These are phyloP conservation scores for Erysiphe pulchra DNA, from an alignment of 2,329 filamentous ascomycete genomes.

Conservation along the genomic window DNA sequence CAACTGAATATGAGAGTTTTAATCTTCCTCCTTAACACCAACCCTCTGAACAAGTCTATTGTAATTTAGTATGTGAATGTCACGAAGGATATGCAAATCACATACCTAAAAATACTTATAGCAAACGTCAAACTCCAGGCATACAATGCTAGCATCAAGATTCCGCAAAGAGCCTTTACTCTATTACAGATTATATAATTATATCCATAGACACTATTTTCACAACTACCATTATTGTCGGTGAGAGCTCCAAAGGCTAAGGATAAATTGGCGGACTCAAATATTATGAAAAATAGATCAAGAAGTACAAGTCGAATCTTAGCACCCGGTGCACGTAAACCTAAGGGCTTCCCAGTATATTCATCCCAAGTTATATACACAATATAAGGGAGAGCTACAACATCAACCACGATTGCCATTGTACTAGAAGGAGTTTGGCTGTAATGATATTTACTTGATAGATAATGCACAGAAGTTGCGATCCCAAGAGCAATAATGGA, in stretches of 20 bases:
- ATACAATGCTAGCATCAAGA: slow-evolving; percentile 57
- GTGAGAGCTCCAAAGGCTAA: slow-evolving; percentile 67
- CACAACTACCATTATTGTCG: slow-evolving; percentile 32
- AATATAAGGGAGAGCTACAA: slow-evolving; percentile 70
- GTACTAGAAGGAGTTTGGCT: slow-evolving; percentile 50
- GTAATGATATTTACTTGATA: slow-evolving; percentile 16
- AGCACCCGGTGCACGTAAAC: slow-evolving; percentile 54
- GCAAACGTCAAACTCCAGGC: slow-evolving; percentile 83
- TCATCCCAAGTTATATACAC: slow-evolving; percentile 91
- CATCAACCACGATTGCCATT: slow-evolving; percentile 75
- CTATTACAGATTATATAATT: slow-evolving; percentile 27
- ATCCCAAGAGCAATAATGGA: slow-evolving; percentile 62
- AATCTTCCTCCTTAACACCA: slow-evolving; percentile 24
- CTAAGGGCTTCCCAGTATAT: slow-evolving; percentile 80
- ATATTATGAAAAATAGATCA: slow-evolving; percentile 90
- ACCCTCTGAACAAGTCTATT: slow-evolving; percentile 29
- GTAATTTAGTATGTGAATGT: slow-evolving; percentile 9
- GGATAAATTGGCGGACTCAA: slow-evolving; percentile 79
- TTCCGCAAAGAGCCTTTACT: slow-evolving; percentile 47
- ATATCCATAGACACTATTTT: slow-evolving; percentile 15
- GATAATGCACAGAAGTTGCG: slow-evolving; percentile 44
- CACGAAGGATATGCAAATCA: background rate
- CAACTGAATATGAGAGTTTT: slow-evolving; percentile 1
- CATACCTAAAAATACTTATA: slow-evolving; percentile 51
- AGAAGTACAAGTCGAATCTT: slow-evolving; percentile 79